Percentiles rank a stretch among this genome's conserved stretches.
These are phyloP conservation scores for Candida pseudocylindracea DNA, from an alignment of 1,139 yeast species.

Conservation along the genomic window DNA sequence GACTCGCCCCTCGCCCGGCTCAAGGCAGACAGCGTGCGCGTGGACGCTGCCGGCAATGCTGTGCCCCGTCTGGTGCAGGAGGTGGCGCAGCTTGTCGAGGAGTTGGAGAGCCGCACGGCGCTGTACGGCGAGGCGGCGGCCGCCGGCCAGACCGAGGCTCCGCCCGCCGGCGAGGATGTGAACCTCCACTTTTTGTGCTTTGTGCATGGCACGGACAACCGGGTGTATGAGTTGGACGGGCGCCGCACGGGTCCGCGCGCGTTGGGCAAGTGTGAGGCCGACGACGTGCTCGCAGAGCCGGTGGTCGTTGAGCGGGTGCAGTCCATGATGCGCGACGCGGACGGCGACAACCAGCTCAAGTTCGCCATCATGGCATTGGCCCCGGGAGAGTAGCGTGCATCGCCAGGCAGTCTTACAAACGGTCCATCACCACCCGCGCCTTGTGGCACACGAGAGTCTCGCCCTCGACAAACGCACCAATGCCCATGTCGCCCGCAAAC, in stretches of 20 bases:
- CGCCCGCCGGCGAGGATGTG: slow-evolving; percentile 38
- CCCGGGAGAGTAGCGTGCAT: slow-evolving; percentile 19
- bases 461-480: slow-evolving; percentile 12
- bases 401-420: too few species aligned
- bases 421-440: slow-evolving; percentile 19
- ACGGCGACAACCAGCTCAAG: slow-evolving; percentile 31
- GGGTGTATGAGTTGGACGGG: slow-evolving; percentile 74
- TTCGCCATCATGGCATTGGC: slow-evolving; percentile 52
- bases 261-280: slow-evolving; percentile 20
- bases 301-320: slow-evolving; percentile 31
- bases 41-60: too few species aligned
- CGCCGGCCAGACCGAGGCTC: slow-evolving; percentile 66
- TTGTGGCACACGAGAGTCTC: slow-evolving; percentile 17
- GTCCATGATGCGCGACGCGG: slow-evolving; percentile 40
- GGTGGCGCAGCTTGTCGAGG: slow-evolving; percentile 24
- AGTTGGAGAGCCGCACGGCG: slow-evolving; percentile 20
- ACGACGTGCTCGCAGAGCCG: slow-evolving; percentile 24
- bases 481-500: slow-evolving; percentile 19
- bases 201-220: slow-evolving; percentile 32
- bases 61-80: slow-evolving; percentile 9
- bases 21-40: slow-evolving; percentile 1
- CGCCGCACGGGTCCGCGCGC: slow-evolving; percentile 60
- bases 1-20: slow-evolving; percentile 11
- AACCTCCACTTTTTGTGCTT: slow-evolving; percentile 66
- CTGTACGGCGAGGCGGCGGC: slow-evolving; percentile 37